A percentile compares a stretch with the other conserved stretches of the same genome.
These are phyloP conservation scores for Penicilliopsis zonata DNA, from an alignment of 495 filamentous ascomycete species.

Conservation along the genomic window DNA sequence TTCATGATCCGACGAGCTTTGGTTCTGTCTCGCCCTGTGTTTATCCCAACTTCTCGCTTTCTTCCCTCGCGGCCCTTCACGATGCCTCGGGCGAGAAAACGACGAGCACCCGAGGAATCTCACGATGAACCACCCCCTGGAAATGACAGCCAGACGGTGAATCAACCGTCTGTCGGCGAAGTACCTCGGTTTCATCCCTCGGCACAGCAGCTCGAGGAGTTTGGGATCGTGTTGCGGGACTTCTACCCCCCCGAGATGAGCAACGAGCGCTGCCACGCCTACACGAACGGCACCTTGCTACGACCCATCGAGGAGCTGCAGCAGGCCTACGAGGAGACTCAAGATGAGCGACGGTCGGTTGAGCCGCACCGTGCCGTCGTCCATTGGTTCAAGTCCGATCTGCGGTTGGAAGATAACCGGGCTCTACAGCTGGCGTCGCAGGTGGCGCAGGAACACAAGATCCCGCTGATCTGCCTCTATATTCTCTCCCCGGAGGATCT, in stretches of 20 bases:
- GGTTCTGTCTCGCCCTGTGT: too few species aligned
- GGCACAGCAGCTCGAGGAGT: conserved; percentile 41
- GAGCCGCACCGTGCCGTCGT: conserved; percentile 53
- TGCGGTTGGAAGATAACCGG: conserved; percentile 65
- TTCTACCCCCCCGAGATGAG: conserved; percentile 84
- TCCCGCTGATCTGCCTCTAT: conserved; percentile 66
- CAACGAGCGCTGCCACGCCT: conserved; percentile 59
- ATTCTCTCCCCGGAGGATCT: conserved; percentile 79
- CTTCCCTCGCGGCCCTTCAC: too few species aligned
- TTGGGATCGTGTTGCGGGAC: conserved; percentile 60
- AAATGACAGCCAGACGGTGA: too few species aligned
- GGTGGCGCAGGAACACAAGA: conserved; percentile 47
- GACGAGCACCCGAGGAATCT: too few species aligned
- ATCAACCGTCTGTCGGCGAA: too few species aligned
- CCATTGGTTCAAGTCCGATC: conserved; percentile 86
- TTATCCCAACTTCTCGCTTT: too few species aligned
- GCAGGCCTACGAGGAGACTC: conserved; percentile 40
- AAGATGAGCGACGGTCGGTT: conserved; percentile 27
- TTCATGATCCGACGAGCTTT: too few species aligned
- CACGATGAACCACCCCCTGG: too few species aligned
- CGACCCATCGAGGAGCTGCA: conserved; percentile 57
- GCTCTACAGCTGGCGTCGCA: conserved; percentile 54
- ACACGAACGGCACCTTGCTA: conserved; percentile 51
- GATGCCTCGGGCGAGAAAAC: too few species aligned
- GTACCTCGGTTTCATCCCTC: too few species aligned